Evolutionary conservation across 768 basidiomycete species (phyloP).

Genomic region (Boletus eberwhitei): DNA sequence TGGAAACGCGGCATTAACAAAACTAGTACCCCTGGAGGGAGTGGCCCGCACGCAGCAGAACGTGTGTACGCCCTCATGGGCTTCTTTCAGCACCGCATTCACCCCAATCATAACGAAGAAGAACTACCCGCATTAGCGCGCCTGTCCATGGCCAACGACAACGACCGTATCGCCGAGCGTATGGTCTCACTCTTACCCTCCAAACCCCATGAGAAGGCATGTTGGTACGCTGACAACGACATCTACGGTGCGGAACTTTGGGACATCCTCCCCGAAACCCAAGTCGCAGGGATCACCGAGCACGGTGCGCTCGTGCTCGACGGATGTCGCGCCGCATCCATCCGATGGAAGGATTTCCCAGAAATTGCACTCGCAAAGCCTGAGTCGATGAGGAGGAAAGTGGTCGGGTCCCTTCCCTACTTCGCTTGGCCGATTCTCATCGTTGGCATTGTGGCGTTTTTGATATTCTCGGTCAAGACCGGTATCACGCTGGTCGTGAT

Average conservation of each 20-base stretch:
- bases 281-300: conserved; percentile 18
- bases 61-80: conserved; percentile 22
- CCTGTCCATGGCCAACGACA: conserved; percentile 24
- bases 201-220: not conserved
- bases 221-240: conserved; percentile 22
- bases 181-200: conserved; percentile 20
- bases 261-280: conserved; percentile 18
- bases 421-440: conserved; percentile 8
- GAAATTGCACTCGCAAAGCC: conserved; percentile 8
- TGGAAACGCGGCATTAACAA: conserved; percentile 6
- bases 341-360: conserved; percentile 23
- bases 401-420: conserved; percentile 9
- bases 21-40: not conserved
- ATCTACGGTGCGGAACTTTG: conserved; percentile 14
- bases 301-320: conserved; percentile 18
- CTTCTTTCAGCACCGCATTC: conserved; percentile 22
- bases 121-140: conserved; percentile 17
- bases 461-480: not conserved
- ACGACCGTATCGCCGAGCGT: conserved; percentile 19
- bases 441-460: not conserved
- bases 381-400: conserved; percentile 3
- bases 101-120: conserved; percentile 10
- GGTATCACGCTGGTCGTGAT: conserved; percentile 1
- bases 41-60: conserved; percentile 12
- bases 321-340: conserved; percentile 15